A percentile compares a stretch with the other conserved stretches of the same genome.
Conservation (phyloP, 805 yeast genomes). For the Metschnikowia henanensis region DNA sequence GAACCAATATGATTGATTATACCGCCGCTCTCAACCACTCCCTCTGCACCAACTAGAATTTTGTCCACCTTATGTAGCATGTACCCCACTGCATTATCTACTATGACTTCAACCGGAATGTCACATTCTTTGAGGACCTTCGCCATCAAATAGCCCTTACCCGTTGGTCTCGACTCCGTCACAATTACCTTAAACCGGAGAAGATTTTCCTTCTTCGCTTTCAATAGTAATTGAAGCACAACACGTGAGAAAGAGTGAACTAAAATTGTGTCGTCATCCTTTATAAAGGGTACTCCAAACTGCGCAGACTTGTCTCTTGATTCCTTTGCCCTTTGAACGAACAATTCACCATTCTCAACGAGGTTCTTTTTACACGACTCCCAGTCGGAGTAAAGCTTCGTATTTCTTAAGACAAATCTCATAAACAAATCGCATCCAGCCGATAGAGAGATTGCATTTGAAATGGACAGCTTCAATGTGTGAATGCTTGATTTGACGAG, state of each 20-base stretch:
- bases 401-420: slow-evolving; percentile 88
- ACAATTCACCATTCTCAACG: slow-evolving; percentile 91
- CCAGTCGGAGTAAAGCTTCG: slow-evolving; percentile 89
- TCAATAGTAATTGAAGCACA: slow-evolving; percentile 69
- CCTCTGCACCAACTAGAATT: slow-evolving; percentile 97
- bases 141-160: slow-evolving; percentile 74
- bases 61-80: slow-evolving; percentile 90
- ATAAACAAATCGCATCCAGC: slow-evolving; percentile 98
- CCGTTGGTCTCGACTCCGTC: slow-evolving; percentile 89
- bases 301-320: slow-evolving; percentile 86
- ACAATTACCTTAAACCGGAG: slow-evolving; percentile 87
- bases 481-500: slow-evolving; percentile 75
- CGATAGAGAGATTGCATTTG: slow-evolving; percentile 87
- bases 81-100: slow-evolving; percentile 92
- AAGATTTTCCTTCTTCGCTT: slow-evolving; percentile 71
- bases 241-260: slow-evolving; percentile 94
- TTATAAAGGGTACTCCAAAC: slow-evolving; percentile 83
- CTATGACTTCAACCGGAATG: slow-evolving; percentile 84
- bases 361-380: slow-evolving; percentile 86
- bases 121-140: slow-evolving; percentile 62
- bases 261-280: slow-evolving; percentile 87
- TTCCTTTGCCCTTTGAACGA: slow-evolving; percentile 88
- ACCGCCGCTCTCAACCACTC: slow-evolving; percentile 99
- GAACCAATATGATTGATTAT: slow-evolving; percentile 94
- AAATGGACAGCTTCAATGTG: slow-evolving; percentile 72